Evolutionary conservation across 2,329 filamentous ascomycete species (phyloP), one percentile per base, ranked within the genome.

Genomic region (Pyrenochaeta sp.): DNA sequence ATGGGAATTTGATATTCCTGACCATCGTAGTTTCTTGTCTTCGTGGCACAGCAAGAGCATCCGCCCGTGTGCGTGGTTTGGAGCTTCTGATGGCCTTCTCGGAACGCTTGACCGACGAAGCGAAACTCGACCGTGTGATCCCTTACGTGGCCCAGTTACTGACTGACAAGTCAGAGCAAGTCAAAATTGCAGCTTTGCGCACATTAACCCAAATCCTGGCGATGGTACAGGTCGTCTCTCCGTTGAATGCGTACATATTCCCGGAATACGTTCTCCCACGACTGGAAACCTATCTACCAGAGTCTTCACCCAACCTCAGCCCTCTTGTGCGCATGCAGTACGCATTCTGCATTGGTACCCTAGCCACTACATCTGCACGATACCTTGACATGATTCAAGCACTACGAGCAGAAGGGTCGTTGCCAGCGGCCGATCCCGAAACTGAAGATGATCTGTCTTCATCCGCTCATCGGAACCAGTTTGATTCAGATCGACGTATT

Each of bases 361-460:
- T 99, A 33, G 94, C 95, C 4, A 89, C 89, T 14, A 95, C 92
- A 3, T 93, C 95, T 0, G 87, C 89, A 21, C 85, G 87, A 20
- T 97, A 97, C 64, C 81, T 98, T 5, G 92, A 97, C 60, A 90
- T 97, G 85, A 91, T 96, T 15, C 92, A 95, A 60, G 92, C 92
- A 32, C 81, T 98, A 14, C 85, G 91, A 63, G 89, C 91, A 1
- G 93, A 96, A 68, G 91, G 91, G 0, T 89, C 92, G 2, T 81
- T 97, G 32, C 88, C 90, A 0, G 86, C 89, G 1, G 81, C 90
- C 0, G 91, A 96, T 66, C 90, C 90, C 1, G 91, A 93, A 65
- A 84, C 90, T 7, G 92, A 97, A 73, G 87, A 90, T 5, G 87
- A 88, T 40, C 81, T 87, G 3, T 87, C 89, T 52, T 85, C 88